Base-by-base conservation (phyloP, 495 filamentous ascomycete species). In the Aspergillus asperescens region DNA sequence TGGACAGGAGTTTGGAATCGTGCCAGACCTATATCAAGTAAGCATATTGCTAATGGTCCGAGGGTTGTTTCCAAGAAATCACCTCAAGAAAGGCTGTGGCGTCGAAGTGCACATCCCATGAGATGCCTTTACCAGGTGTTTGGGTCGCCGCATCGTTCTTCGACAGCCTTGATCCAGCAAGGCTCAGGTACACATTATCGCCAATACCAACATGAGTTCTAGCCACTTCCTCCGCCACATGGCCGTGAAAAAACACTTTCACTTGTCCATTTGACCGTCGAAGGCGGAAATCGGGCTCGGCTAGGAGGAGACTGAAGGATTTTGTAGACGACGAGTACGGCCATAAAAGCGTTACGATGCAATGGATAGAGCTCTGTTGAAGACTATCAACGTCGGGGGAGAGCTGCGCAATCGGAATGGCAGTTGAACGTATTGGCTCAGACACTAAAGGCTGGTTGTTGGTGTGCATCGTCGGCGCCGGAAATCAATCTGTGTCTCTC, bases 281-380 rank as follows among this genome's bases (percentile, higher is more conserved):
- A 28, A 95, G 80, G 34, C 89, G 85, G 59, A 93, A 88, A 61
- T 98, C 91, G 20, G 86, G 83, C 50, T 96, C 93, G 9, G 86
- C 86, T 4, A 96, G 77, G 2, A 90, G 78, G 25, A 98, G 79
- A 43, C 89, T 83, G 55, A 88, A 70, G 8, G 81, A 83, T 32
- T 77, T 75, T 6, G 78, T 84, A 12, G 87, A 85, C 5, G 83
- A 84, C 28, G 87, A 95, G 67, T 87, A 98, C 0, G 93, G 93
- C 92, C 93, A 96, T 39, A 90, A 81, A 15, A 98, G 81, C 5
- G 87, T 88, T 28, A 96, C 83, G 1, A 89, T 75, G 12, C 84
- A 90, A 45, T 72, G 67, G 23, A 90, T 71, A n/a, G 68, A 70
- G 40, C 62, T 65, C 6, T 56, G 47, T 8, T 65, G 57, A 5